Base-by-base conservation (phyloP, 306 rosid genomes). In the Pterocarpus macrocarpus region DNA sequence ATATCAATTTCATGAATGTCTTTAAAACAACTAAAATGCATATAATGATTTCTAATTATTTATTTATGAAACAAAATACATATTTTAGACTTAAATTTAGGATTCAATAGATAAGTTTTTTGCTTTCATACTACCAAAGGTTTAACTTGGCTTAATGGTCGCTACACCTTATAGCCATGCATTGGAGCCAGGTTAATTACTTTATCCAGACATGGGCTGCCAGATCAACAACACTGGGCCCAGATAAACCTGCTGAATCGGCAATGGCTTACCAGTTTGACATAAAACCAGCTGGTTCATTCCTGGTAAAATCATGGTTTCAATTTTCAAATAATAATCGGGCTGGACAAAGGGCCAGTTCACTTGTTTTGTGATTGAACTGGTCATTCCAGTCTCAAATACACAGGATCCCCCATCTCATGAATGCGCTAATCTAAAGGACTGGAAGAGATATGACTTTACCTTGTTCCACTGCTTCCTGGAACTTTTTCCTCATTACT, bases 401-500 rank as follows among this genome's bases (percentile, higher is more conserved):
- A 59, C 38, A 56, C 50, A 76, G 77, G 47, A 53, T n/a, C 55
- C 35, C 56, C 15, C 15, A 72, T 79, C 68, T 80, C 78, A 69
- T 73, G 66, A 81, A 79, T 45, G 50, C 56, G 70, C n/a, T 45
- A 22, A 17, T 28, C 5, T 71, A 83, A 82, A 77, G 71, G 56
- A 78, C 17, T 5, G 64, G 64, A 78, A 73, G 47, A 22, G 69
- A 16, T 14, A 82, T 22, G 70, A 53, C 63, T 35, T 9, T 88
- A 93, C 99, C 99, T 89, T 85, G 83, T 11, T 78, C 81, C 5
- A 79, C 81, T 64, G 87, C 88, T 82, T 89, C 95, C 87, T 89
- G 94, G 81, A 95, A 93, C 85, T 76, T 90, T 79, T 67, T 90
- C 87, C 99, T 95, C 90, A 91, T 90, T 39, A 85, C 82, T 87